phyloP scores from a whole-genome alignment of 352 stramenopile species.

The Elongisporangium senticosum region DNA sequence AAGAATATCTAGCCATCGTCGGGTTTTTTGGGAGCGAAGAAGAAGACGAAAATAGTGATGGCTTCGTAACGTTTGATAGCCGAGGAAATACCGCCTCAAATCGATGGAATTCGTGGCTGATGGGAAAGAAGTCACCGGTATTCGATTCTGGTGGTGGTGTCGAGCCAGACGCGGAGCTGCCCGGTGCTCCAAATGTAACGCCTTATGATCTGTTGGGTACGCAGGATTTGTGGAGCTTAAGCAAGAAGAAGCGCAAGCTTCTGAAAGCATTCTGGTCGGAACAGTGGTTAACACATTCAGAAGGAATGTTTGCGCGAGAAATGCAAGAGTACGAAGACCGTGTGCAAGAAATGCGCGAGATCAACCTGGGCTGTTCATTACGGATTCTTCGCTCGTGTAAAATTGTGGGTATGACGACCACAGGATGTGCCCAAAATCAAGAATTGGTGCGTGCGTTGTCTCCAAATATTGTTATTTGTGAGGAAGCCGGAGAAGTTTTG shows the following conservation, averaged over 20 bases:
- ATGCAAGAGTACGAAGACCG: conserved; percentile 22
- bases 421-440: conserved; percentile 67
- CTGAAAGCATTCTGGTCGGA: conserved; percentile 18
- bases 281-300: conserved; percentile 7
- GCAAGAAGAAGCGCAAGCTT: conserved; percentile 15
- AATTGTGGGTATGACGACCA: conserved; percentile 84
- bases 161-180: not conserved
- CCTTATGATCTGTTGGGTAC: not conserved
- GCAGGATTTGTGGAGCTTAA: conserved; percentile 25
- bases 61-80: not conserved
- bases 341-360: conserved; percentile 22
- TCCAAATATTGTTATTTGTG: conserved; percentile 74
- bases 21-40: not conserved
- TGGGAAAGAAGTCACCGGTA: not conserved
- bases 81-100: not conserved
- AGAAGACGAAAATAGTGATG: not conserved
- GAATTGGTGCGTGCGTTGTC: conserved; percentile 51
- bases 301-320: conserved; percentile 21
- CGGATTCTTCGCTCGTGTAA: conserved; percentile 22
- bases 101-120: not conserved
- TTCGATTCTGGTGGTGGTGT: not conserved
- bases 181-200: not conserved
- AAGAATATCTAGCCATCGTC: not conserved
- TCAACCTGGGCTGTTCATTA: conserved; percentile 24
- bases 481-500: conserved; percentile 86